Conservation (phyloP, 768 basidiomycete species). For the Boletus coccyginus region DNA sequence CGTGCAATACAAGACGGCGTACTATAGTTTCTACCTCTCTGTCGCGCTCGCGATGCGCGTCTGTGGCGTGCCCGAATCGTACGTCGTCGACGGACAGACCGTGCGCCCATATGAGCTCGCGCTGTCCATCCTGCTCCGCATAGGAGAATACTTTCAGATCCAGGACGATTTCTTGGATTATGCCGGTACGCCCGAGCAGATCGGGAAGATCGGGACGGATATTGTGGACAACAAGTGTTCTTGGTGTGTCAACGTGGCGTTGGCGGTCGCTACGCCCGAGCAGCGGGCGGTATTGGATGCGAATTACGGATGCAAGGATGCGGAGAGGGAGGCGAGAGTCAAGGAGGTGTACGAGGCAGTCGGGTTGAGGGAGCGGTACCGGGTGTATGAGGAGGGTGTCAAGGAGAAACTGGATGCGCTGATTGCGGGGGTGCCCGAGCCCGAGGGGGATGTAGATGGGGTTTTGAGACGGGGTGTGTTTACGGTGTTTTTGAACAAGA, state of each 20-base stretch:
- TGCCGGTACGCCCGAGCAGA: background rate
- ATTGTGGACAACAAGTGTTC: background rate
- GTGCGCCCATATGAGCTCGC: background rate
- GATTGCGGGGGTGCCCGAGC: background rate
- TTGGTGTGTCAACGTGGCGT: constrained; percentile 2
- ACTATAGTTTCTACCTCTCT: background rate
- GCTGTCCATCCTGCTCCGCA: background rate
- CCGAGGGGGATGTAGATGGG: background rate
- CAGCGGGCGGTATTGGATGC: background rate
- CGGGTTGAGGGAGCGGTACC: constrained; percentile 1
- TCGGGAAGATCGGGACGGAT: background rate
- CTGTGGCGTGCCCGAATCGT: background rate
- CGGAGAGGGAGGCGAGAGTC: background rate
- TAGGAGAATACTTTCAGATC: constrained; percentile 1
- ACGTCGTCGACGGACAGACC: too few relatives aligned
- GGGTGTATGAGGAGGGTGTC: background rate
- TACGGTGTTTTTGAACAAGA: background rate
- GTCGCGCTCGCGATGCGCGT: background rate
- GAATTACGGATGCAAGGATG: background rate
- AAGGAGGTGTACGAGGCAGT: constrained; percentile 1
- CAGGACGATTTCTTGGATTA: background rate
- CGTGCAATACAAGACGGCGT: too few relatives aligned
- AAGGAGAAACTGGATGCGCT: background rate
- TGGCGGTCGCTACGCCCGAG: background rate
- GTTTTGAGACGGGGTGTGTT: background rate